These are phyloP conservation scores for Abelmoschus esculentus DNA, from an alignment of 345 rosid genomes.

Conservation along the genomic window DNA sequence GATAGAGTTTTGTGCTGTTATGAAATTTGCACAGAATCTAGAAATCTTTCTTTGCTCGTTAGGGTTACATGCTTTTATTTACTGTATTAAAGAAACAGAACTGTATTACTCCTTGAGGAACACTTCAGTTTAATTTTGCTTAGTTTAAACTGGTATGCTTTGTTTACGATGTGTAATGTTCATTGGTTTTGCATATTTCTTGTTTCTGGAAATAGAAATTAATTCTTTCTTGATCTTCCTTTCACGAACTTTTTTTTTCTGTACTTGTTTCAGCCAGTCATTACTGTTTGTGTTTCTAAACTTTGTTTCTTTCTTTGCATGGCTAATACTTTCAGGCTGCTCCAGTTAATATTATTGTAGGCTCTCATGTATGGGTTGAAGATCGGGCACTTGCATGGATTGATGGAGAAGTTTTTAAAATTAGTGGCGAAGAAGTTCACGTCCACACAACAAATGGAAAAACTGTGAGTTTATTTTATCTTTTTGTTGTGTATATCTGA, in stretches of 20 bases:
- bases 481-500: background rate
- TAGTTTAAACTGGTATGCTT: background rate
- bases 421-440: slow-evolving; percentile 13
- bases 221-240: background rate
- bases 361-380: slow-evolving; percentile 16
- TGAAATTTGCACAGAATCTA: background rate
- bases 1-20: background rate
- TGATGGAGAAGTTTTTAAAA: slow-evolving; percentile 16
- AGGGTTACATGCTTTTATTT: background rate
- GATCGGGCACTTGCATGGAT: slow-evolving; percentile 10
- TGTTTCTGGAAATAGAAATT: background rate
- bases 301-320: background rate
- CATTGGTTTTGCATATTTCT: too few relatives aligned
- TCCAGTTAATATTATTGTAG: slow-evolving; percentile 15
- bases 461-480: slow-evolving; percentile 9
- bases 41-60: background rate
- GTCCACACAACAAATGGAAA: slow-evolving; percentile 14
- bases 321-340: slow-evolving; percentile 10
- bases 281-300: background rate
- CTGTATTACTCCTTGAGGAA: background rate
- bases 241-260: background rate
- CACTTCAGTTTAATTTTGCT: background rate
- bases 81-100: background rate
- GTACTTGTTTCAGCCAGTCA: background rate
- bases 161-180: background rate